A percentile compares a stretch with the other conserved stretches of the same genome.
phyloP scores from a whole-genome alignment of 306 rosid genomes.

The Leucaena leucocephala region DNA sequence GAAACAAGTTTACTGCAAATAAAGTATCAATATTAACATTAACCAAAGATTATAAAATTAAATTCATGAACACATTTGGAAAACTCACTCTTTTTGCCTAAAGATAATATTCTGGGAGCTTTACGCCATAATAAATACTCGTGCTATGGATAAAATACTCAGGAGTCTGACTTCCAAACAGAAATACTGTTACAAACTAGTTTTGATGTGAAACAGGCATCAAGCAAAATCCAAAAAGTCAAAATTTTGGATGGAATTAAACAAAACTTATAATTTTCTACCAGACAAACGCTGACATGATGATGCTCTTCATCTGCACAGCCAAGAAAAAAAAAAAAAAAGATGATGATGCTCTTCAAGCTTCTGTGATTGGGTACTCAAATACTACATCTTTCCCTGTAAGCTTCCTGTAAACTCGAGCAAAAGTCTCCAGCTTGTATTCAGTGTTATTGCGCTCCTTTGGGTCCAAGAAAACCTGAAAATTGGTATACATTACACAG shows the following conservation, averaged over 20 bases:
- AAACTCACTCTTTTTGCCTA: not conserved
- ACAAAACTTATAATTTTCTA: constrained; percentile 3
- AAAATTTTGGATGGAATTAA: constrained; percentile 24
- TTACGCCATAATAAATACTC: not conserved
- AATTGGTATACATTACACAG: not conserved
- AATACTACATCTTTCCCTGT: constrained; percentile 51
- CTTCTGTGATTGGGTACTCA: constrained; percentile 53
- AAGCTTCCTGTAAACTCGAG: constrained; percentile 61
- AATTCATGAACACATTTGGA: constrained; percentile 11
- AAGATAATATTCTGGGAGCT: not conserved
- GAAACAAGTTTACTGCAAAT: not conserved
- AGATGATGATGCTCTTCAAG: constrained; percentile 18
- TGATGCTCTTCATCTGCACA: not conserved
- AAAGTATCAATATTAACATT: not conserved
- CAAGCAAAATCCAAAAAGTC: not conserved
- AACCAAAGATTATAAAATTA: not conserved
- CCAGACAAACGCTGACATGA: not conserved
- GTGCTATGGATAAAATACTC: no score
- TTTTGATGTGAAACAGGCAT: constrained; percentile 1
- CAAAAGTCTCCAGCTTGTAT: constrained; percentile 58
- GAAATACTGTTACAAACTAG: not conserved
- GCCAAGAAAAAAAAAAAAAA: no score
- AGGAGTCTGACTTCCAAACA: not conserved
- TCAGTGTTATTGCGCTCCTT: constrained; percentile 61
- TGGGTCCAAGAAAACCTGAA: constrained; percentile 57